phyloP scores from a whole-genome alignment of 139 green algal genomes.

The Tetradesmus lagerheimii region DNA sequence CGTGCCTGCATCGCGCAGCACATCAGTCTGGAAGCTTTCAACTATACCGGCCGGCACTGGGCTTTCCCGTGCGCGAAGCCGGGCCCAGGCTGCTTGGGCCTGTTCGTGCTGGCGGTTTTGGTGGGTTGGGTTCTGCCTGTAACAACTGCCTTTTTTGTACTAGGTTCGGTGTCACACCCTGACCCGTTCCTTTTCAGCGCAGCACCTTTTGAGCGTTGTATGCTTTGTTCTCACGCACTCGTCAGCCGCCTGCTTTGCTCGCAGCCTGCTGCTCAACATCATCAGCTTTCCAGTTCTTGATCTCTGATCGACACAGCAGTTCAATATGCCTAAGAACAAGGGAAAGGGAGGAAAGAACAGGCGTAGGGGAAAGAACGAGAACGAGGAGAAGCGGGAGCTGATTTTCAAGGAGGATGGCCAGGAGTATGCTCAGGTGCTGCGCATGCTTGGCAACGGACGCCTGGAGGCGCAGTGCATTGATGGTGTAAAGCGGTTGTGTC shows the following conservation, averaged over 20 bases:
- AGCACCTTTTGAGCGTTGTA: neutral
- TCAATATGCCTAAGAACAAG: constrained; percentile 73
- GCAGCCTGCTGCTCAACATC: neutral
- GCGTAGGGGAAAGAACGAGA: constrained; percentile 90
- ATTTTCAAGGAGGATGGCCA: constrained; percentile 99
- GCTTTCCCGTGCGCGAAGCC: too few species aligned
- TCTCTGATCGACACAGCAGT: neutral
- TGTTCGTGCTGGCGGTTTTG: neutral
- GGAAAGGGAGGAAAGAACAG: constrained; percentile 68
- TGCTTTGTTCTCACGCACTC: neutral
- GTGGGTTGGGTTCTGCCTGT: neutral
- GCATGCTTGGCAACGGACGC: constrained; percentile 99
- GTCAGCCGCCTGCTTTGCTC: neutral
- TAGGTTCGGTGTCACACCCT: neutral
- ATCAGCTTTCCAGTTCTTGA: neutral
- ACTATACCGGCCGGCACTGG: too few species aligned
- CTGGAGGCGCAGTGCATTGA: constrained; percentile 99
- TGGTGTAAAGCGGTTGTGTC: constrained; percentile 96
- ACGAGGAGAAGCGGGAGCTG: constrained; percentile 98
- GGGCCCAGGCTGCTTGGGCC: too few species aligned
- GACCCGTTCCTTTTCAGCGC: neutral
- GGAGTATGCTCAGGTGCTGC: constrained; percentile 88
- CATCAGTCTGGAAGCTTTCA: too few species aligned
- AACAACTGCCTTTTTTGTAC: neutral
- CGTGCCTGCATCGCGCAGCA: neutral